Evolutionary conservation across 495 filamentous ascomycete species (phyloP), one percentile per base, ranked within the genome.

Genomic region (Pyrenopolyporus hunteri): DNA sequence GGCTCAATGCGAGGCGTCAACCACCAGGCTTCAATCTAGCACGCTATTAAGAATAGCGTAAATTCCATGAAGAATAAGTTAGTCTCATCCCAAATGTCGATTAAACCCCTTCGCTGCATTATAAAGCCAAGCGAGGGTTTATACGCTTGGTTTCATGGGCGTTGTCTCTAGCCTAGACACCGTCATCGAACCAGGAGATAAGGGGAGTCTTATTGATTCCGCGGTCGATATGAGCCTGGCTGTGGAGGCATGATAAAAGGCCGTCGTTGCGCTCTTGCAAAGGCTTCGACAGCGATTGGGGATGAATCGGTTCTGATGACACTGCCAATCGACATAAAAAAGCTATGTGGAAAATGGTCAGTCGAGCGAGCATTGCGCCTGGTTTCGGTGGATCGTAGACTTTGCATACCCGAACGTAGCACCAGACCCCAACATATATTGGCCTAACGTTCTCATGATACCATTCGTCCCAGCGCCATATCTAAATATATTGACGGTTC

Each of bases 281-380:
- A 90, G 5, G 84, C 83, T 70, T 89, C 85, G 28, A 79, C 78
- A 5, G 82, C 73, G 31, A 85, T 80, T 4, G 85, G 83, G 0
- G 87, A 87, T 45, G 78, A 73, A 64, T 97, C 93, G 13, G 92
- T 89, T 70, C 94, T 88, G 67, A 98, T 97, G 14, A 93, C 92
- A 63, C 90, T 96, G 59, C 94, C 94, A 68, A 98, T 97, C 31
- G 89, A 93, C 94, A 98, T 98, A 83, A 98, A 98, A 75, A 97
- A 96, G 16, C 94, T 98, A 49, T 40, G 40, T 63, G 58, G 63
- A 20, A 28, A 23, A 14, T 32, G n/a, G 39, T 71, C 13, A 72
- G 54, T 35, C n/a, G n/a, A 23, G 14, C 22, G 14, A 25, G 40
- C n/a, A n/a, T 22, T 13, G 13, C 31, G 26, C 29, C 9, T 22